Evolutionary conservation across 768 basidiomycete species (phyloP), one percentile per base, ranked within the genome.

Genomic region (Kockovaella imperatae): DNA sequence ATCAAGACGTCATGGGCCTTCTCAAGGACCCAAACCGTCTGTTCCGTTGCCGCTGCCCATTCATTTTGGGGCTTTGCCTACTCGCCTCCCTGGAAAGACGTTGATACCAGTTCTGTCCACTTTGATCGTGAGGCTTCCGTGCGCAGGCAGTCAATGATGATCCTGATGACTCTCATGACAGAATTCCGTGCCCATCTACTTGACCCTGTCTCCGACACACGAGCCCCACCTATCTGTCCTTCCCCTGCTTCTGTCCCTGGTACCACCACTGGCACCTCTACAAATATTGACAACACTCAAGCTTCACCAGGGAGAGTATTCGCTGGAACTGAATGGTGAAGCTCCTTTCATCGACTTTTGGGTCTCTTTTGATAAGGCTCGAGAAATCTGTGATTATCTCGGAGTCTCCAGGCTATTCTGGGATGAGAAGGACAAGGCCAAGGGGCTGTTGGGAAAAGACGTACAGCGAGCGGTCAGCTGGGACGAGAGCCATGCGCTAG

Each of bases 271-370:
- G 10, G 10, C 55, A 1, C 61, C 61, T 0, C 23, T 63, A 10
- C 40, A 49, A 4, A 35, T 57, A 24, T 30, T 59, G 32, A 30
- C 53, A 5, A 29, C 29, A 5, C 25, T 54, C 8, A 42, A 50
- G 15, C 49, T 58, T 3, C 40, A 28, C 8, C 38, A 47, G 0
- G 32, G 18, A 8, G 20, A 46, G 3, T 49, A 52, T 25, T 45
- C 52, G 1, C 25, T 57, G 4, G 45, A 49, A 5, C 41, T 63
- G 4, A 47, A 50, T 24, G 61, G 61, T 8, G 35, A 42, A 8
- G 61, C 55, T 4, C 61, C 61, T 1, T 59, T 48, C 21, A 34
- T 45, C 10, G 61, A 63, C 42, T 42, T 63, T 29, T 63, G 61
- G 61, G 50, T 54, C 17, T 42, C 52, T 1, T 30, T 47, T 1